Conservation (phyloP, 1,284 basidiomycete genomes). For the Melampsora larici-populina region DNA sequence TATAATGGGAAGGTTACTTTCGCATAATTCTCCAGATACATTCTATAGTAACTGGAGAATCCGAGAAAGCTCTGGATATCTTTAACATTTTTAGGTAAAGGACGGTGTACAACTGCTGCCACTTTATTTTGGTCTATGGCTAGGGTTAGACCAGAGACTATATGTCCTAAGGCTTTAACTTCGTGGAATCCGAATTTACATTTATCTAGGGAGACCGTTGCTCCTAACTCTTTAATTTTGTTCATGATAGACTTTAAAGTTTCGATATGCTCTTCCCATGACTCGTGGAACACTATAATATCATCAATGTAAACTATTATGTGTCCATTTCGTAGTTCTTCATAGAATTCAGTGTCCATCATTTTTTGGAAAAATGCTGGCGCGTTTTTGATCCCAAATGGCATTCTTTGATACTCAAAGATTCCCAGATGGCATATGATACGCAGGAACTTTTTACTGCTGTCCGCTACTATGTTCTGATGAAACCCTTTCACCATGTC, state of each 20-base stretch:
- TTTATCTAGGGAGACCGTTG: not conserved
- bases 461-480: not conserved
- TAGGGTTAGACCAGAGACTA: conserved; percentile 53
- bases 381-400: conserved; percentile 21
- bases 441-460: too few relatives aligned
- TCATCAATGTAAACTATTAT: not conserved
- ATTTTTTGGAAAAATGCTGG: conserved; percentile 15
- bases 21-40: too few relatives aligned
- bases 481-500: conserved; percentile 23
- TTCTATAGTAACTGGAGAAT: conserved; percentile 55
- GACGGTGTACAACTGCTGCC: conserved; percentile 55
- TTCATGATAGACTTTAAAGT: not conserved
- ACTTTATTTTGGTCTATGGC: too few relatives aligned
- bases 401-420: too few relatives aligned
- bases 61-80: conserved; percentile 55
- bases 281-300: not conserved
- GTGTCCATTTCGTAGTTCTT: not conserved
- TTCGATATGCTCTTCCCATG: not conserved
- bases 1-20: too few relatives aligned
- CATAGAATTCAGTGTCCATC: not conserved
- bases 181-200: conserved; percentile 16
- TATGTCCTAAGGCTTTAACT: conserved; percentile 52
- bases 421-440: conserved; percentile 7
- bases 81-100: conserved; percentile 51
- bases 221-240: not conserved